Base-by-base conservation (phyloP, 2,329 filamentous ascomycete species). In the Sporothrix protearum region DNA sequence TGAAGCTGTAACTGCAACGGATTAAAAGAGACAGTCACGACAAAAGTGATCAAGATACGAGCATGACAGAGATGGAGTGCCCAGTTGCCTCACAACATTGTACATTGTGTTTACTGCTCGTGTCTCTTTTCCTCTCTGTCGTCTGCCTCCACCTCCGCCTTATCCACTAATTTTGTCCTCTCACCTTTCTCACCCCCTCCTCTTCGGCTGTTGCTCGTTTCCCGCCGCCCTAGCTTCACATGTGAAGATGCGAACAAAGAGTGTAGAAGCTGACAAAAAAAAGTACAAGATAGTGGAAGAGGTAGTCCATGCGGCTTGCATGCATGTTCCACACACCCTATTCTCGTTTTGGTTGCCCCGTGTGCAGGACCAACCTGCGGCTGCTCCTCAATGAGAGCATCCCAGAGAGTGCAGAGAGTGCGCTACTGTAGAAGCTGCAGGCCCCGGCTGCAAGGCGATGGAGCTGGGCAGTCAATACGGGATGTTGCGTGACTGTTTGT, bases 171-270 rank as follows among this genome's bases (percentile, higher is more conserved):
- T 33, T 8, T 59, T 7, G 49, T 36, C 55, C n/a, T 61, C 33
- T 36, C 36, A 7, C 42, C 25, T 9, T 14, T 22, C 28, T 28
- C 42, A 28, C 42, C 63, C 63, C 63, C 63, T 67, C 59, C 63
- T 67, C 49, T 47, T 67, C 63, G 42, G 63, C 63, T 67, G n/a
- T 30, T 10, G 61, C 1, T 10, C 16, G 25, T 59, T 28, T 61
- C 59, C 59, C 59, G 59, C 59, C 59, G 33, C 59, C 19, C 8
- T 36, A 36, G 63, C 63, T 51, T 67, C 45, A 67, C 63, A 67
- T 67, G 63, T 67, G 63, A 66, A 66, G 28, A 47, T 63, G 59
- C 39, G 49, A 33, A 66, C 59, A 66, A 45, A 66, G 22, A 28
- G 19, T 36, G 12, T 3, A 16, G 12, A 59, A 28, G 4, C 12